Evolutionary conservation across 2,329 filamentous ascomycete genomes (phyloP), one percentile per base, ranked within the genome.

Genomic region (Cytospora piceicola): DNA sequence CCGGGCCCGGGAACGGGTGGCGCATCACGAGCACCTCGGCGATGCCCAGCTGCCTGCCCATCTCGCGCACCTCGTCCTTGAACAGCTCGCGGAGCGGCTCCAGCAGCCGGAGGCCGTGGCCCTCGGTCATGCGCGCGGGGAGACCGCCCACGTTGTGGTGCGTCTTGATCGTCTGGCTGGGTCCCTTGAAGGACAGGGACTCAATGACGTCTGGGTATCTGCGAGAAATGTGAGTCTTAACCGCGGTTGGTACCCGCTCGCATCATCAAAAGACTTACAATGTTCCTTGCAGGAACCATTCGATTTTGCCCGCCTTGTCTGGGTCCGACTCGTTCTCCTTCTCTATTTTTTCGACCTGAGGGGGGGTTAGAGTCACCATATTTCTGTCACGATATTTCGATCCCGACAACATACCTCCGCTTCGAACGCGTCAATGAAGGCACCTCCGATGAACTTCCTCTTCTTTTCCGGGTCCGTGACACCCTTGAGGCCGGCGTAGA

Each of bases 251-350:
- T 15, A 20, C n/a, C 39, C 8, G 9, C 17, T 39, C 17, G 34
- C 6, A 9, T 36, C 49, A 36, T 15, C 34, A 9, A 36, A 36
- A 29, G 8, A 63, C 64, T 77, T 93, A 94, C 29, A 95, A 82
- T 11, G 92, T 95, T 22, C 93, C 93, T 78, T 97, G 94, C 12
- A 97, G 83, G 74, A 97, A 91, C 84, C 87, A 97, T 72, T 92
- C 87, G 49, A 97, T 90, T 72, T 90, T 88, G 39, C 91, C 92
- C n/a, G 88, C 88, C 62, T 84, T 82, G 1, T 27, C 39, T 14
- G 49, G 34, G 29, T 57, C 32, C 8, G 63, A 58, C 14, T 49
- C 54, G 20, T 61, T 54, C 46, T 57, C 56, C 56, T 58, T 85
- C 69, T 93, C 91, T 57, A 96, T 94, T 27, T 32, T 61, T 34